Base-by-base conservation (phyloP, 495 filamentous ascomycete genomes). In the Neurospora tetraspora region DNA sequence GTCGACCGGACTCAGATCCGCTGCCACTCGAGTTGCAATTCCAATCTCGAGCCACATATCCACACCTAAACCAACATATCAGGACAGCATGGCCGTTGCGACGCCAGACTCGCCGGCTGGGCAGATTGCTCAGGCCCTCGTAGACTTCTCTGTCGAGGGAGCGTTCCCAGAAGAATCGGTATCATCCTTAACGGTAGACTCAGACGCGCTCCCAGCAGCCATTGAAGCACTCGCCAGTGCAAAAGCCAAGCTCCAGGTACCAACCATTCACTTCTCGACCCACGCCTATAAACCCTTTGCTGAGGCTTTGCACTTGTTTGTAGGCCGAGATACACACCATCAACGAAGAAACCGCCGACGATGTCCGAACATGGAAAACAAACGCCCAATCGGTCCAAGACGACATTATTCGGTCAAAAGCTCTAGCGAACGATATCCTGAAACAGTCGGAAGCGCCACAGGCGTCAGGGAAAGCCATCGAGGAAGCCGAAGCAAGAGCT, bases 371-470 rank as follows among this genome's bases (percentile, higher is more conserved):
- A 73, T 98, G 94, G 94, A 91, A 96, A 71, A 80, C 85, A 27
- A 92, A 94, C 79, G 93, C 94, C 39, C 91, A 91, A 79, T 88
- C 91, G 69, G 88, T 97, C n/a, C 91, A 93, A 77, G 85, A 87
- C 39, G 94, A 97, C 75, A 92, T 98, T 72, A 86, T 92, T 75
- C 85, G 86, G 40, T 92, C 93, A 20, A 88, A 90, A 73, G 83
- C 85, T 11, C 89, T 90, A 37, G 93, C 94, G 20, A 89, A 88
- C 69, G 88, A 91, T 65, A 96, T 98, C 68, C 87, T 93, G 10
- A 86, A 88, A 71, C 84, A 91, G 72, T 89, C 93, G 72, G 89
- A 93, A 76, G 85, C 88, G 6, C 90, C 89, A 4, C 84, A 88
- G 53, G 83, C 87, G 11, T 82, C 92, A 0, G 85, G 87, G 69